Percentiles rank a stretch among this genome's conserved stretches.
phyloP scores from a whole-genome alignment of 78 protist species.

The Chrysochromulina tobinii region DNA sequence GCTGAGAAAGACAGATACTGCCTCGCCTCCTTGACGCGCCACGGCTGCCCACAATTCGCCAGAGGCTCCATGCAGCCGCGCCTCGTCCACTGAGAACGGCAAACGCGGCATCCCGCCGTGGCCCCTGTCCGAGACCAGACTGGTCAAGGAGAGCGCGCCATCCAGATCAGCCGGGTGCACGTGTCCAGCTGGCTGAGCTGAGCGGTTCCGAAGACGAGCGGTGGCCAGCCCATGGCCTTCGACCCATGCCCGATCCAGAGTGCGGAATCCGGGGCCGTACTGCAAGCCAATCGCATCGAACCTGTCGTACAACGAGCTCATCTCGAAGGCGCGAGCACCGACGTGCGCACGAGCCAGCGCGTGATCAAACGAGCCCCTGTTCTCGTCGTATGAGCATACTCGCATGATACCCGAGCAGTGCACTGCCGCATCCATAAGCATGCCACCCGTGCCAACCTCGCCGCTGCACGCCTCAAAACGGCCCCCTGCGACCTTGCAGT shows the following conservation, averaged over 20 bases:
- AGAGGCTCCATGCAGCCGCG: too few species aligned
- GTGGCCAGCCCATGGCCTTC: not conserved
- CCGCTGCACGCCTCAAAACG: not conserved
- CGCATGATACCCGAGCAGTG: not conserved
- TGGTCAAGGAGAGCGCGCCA: not conserved
- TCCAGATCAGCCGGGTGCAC: conserved; percentile 2
- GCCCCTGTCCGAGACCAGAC: too few species aligned
- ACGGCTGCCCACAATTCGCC: too few species aligned
- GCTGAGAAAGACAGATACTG: too few species aligned
- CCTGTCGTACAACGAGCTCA: not conserved
- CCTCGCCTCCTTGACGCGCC: too few species aligned
- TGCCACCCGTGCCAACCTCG: too few species aligned
- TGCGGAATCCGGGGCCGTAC: not conserved
- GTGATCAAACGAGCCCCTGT: not conserved
- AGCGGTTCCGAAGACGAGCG: not conserved
- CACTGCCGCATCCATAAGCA: too few species aligned
- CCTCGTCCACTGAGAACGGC: too few species aligned
- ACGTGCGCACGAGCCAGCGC: not conserved
- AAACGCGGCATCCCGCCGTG: too few species aligned
- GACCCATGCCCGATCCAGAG: not conserved
- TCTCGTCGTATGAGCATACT: too few species aligned
- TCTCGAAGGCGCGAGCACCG: not conserved
- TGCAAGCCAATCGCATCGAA: not conserved
- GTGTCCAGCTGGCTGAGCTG: not conserved
- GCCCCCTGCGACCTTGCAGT: not conserved